Evolutionary conservation across 768 basidiomycete species (phyloP).

Genomic region (Tulasnella calospora): DNA sequence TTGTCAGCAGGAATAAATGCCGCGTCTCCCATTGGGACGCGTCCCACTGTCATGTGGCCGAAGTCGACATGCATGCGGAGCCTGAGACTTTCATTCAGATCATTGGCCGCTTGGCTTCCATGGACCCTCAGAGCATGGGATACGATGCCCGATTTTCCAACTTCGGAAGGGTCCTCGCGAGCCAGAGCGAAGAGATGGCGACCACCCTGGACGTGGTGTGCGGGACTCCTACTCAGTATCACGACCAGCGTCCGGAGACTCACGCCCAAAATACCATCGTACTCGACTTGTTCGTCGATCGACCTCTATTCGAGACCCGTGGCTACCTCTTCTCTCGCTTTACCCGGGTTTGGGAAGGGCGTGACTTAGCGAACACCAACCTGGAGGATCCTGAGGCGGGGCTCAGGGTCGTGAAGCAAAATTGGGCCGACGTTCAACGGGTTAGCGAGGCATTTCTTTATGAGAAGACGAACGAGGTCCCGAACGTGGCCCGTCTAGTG

Average conservation of each 20-base stretch:
- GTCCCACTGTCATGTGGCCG: conserved; percentile 1
- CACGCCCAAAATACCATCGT: neutral
- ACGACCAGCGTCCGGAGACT: neutral
- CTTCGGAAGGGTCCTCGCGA: neutral
- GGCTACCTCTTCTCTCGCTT: neutral
- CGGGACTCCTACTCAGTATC: neutral
- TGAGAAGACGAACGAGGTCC: neutral
- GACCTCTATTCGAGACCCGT: too few species aligned
- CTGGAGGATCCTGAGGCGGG: neutral
- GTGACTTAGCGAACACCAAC: neutral
- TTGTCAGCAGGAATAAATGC: neutral
- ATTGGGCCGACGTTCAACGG: neutral
- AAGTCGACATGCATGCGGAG: neutral
- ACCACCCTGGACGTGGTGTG: neutral
- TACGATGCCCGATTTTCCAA: too few species aligned
- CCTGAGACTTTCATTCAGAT: neutral
- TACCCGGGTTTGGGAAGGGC: too few species aligned
- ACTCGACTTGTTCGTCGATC: neutral
- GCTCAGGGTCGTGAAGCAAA: neutral
- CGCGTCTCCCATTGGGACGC: conserved; percentile 11
- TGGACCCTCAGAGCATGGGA: too few species aligned
- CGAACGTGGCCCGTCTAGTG: too few species aligned
- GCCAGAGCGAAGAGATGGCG: neutral
- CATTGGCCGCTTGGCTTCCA: neutral
- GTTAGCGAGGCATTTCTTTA: neutral